A percentile compares a stretch with the other conserved stretches of the same genome.
Conservation (phyloP, 257 asterid species). For the Phtheirospermum japonicum region DNA sequence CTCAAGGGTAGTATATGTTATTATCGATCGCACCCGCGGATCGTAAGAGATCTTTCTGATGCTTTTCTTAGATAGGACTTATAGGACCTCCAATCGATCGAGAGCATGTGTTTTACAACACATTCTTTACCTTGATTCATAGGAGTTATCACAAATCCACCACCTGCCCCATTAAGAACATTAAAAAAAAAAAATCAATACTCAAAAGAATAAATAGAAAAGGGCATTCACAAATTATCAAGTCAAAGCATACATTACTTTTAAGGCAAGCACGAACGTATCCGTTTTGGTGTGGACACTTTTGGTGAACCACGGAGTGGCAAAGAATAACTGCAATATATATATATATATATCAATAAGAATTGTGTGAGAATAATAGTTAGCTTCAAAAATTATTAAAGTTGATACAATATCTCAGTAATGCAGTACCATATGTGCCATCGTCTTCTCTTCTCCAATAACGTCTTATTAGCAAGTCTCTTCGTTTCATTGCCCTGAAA, state of each 20-base stretch:
- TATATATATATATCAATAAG: background rate
- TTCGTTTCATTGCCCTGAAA: slow-evolving; percentile 78
- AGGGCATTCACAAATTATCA: slow-evolving; percentile 10
- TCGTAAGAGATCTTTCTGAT: slow-evolving; percentile 69
- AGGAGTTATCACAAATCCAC: slow-evolving; percentile 82
- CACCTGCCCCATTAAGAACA: slow-evolving; percentile 49
- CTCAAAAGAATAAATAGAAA: background rate
- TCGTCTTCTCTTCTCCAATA: slow-evolving; percentile 99
- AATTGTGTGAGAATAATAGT: slow-evolving; percentile 16
- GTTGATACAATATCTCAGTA: background rate
- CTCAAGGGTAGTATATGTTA: no score
- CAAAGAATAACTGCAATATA: slow-evolving; percentile 75
- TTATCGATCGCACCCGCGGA: no score
- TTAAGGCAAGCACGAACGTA: slow-evolving; percentile 82
- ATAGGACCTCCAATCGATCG: slow-evolving; percentile 89
- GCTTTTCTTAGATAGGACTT: slow-evolving; percentile 58
- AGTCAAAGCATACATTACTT: slow-evolving; percentile 73
- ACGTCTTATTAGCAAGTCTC: slow-evolving; percentile 79
- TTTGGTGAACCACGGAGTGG: slow-evolving; percentile 76
- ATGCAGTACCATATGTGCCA: slow-evolving; percentile 78
- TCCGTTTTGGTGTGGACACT: slow-evolving; percentile 75
- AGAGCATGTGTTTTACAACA: slow-evolving; percentile 76
- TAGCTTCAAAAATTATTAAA: slow-evolving; percentile 3
- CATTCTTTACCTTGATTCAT: slow-evolving; percentile 66
- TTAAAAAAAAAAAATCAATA: background rate